phyloP scores from a whole-genome alignment of 169 alveolate genomes.

The Cyclospora cayetanensis region DNA sequence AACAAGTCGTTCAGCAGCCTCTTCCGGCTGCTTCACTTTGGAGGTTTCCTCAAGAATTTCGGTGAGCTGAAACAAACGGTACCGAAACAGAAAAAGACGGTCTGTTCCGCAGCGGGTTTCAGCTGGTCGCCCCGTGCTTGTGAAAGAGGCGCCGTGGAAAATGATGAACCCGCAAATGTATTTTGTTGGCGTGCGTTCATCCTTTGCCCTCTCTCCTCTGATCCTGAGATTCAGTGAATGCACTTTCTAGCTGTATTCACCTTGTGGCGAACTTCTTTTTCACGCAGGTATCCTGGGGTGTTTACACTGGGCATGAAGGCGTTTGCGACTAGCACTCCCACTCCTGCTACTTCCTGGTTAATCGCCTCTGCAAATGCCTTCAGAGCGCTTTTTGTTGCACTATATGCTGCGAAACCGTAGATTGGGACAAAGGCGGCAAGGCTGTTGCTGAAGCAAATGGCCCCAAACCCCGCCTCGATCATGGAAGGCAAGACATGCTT shows the following conservation, averaged over 20 bases:
- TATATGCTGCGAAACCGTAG: constrained; percentile 68
- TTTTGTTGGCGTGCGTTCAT: too few species aligned
- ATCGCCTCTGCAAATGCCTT: constrained; percentile 61
- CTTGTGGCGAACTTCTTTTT: constrained; percentile 66
- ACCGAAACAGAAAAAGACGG: not conserved
- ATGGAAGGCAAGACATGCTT: constrained; percentile 65
- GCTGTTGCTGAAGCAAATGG: constrained; percentile 68
- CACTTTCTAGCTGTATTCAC: too few species aligned
- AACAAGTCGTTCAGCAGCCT: constrained; percentile 36
- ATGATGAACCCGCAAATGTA: not conserved
- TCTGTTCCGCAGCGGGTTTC: not conserved
- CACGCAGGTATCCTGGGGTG: constrained; percentile 71
- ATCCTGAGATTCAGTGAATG: too few species aligned
- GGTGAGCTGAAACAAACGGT: constrained; percentile 26
- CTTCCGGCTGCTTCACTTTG: constrained; percentile 30
- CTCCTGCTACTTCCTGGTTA: constrained; percentile 70
- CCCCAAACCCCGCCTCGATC: constrained; percentile 59
- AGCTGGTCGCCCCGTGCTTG: not conserved
- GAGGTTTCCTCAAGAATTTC: constrained; percentile 49
- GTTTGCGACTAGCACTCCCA: constrained; percentile 57
- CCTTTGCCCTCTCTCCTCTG: too few species aligned
- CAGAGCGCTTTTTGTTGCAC: constrained; percentile 71
- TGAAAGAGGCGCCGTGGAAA: not conserved
- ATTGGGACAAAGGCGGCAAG: constrained; percentile 69
- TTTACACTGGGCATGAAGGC: constrained; percentile 69